Percentiles rank a stretch among this genome's conserved stretches.
Conservation (phyloP, 805 yeast species). For the Wickerhamiella parazyma region DNA sequence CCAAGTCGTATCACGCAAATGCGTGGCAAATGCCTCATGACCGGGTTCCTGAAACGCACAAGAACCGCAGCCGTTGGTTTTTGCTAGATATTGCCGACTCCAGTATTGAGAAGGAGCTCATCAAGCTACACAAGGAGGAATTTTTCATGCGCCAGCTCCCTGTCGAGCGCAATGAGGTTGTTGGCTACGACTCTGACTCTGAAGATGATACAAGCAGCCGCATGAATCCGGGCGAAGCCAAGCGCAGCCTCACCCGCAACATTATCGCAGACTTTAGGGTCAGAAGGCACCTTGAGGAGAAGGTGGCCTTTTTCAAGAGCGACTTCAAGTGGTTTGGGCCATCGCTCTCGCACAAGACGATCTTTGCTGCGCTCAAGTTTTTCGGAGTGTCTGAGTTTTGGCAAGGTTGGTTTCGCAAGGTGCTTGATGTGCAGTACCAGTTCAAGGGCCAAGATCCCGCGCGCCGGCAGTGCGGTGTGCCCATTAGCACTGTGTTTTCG, state of each 20-base stretch:
- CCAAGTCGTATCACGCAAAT: neutral
- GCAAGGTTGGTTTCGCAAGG: neutral
- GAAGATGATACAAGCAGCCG: neutral
- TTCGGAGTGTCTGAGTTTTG: constrained; percentile 4
- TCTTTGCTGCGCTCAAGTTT: neutral
- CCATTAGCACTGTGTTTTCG: neutral
- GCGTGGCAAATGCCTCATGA: neutral
- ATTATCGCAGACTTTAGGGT: neutral
- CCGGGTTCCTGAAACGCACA: neutral
- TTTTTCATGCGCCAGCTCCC: neutral
- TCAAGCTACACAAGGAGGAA: neutral
- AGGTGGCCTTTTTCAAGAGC: neutral
- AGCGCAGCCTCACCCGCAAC: neutral
- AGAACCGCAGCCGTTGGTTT: neutral
- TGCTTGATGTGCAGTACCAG: neutral
- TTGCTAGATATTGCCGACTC: neutral
- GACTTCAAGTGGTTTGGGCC: constrained; percentile 11
- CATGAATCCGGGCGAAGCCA: neutral
- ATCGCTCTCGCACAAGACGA: constrained; percentile 1
- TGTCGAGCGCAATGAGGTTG: neutral
- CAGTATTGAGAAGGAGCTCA: neutral
- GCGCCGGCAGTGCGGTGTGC: neutral
- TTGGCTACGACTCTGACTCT: neutral
- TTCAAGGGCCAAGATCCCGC: neutral
- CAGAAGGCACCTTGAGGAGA: neutral